phyloP scores from a whole-genome alignment of 768 basidiomycete species.

The Podaxis sp. region DNA sequence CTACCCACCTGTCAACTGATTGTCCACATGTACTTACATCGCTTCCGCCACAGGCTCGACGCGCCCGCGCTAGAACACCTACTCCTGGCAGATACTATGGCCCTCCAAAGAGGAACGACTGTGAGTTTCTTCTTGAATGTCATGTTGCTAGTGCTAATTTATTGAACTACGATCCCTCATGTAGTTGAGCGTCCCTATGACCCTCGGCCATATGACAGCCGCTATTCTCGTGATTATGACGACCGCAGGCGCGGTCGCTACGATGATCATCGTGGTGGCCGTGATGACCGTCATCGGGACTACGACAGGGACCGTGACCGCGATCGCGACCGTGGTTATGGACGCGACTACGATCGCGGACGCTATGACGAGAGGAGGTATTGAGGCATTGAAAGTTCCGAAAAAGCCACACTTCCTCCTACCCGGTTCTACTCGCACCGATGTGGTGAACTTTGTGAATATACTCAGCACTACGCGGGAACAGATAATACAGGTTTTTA shows the following conservation, averaged over 20 bases:
- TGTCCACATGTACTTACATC: conserved; percentile 1
- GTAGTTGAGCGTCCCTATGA: conserved; percentile 86
- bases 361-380: conserved; percentile 39
- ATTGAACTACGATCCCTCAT: conserved; percentile 10
- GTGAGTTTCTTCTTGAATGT: conserved; percentile 34
- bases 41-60: conserved; percentile 61
- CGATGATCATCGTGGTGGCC: conserved; percentile 46
- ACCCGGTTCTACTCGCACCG: not conserved
- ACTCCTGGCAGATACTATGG: conserved; percentile 96
- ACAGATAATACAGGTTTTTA: not conserved
- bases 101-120: conserved; percentile 77
- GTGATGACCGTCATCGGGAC: conserved; percentile 49
- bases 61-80: conserved; percentile 86
- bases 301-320: conserved; percentile 38
- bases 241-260: conserved; percentile 50
- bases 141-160: not conserved
- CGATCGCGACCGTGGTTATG: conserved; percentile 29
- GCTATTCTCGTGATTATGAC: conserved; percentile 71
- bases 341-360: conserved; percentile 25
- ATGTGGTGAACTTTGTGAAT: not conserved
- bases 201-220: conserved; percentile 88
- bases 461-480: not conserved
- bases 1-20: not conserved
- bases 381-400: conserved; percentile 14
- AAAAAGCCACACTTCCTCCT: too few species aligned